phyloP scores from a whole-genome alignment of 2,329 filamentous ascomycete genomes.

The Dichotomopilus funicola region DNA sequence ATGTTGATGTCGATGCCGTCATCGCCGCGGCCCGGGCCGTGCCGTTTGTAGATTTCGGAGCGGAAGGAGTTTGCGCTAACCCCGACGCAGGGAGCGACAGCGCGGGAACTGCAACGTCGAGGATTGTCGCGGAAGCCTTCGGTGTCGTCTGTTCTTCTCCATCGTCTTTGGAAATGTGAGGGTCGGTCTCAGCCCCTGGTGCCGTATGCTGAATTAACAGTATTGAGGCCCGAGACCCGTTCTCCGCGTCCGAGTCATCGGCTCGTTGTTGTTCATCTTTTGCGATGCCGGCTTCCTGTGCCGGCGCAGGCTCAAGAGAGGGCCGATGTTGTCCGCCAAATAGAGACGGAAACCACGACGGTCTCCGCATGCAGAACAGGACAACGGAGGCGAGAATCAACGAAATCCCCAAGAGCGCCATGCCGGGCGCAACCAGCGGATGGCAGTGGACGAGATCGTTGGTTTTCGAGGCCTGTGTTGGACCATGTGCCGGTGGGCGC shows the following conservation, averaged over 20 bases:
- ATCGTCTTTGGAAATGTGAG: slow-evolving; percentile 22
- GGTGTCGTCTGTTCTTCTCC: slow-evolving; percentile 41
- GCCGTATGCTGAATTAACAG: slow-evolving; percentile 16
- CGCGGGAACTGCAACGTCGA: slow-evolving; percentile 34
- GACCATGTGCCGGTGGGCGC: slow-evolving; percentile 1
- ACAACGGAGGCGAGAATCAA: slow-evolving; percentile 56
- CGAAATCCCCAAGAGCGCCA: slow-evolving; percentile 55
- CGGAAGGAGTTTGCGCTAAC: not conserved
- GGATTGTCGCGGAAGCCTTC: slow-evolving; percentile 35
- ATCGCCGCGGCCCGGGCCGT: not conserved
- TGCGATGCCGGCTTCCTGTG: not conserved
- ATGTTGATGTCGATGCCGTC: not conserved
- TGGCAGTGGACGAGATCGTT: slow-evolving; percentile 16
- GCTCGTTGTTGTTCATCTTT: not conserved
- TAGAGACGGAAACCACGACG: slow-evolving; percentile 41
- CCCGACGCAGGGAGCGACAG: slow-evolving; percentile 37
- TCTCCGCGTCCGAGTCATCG: not conserved
- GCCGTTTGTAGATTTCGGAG: not conserved
- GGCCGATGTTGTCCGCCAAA: slow-evolving; percentile 24
- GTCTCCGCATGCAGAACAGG: slow-evolving; percentile 49
- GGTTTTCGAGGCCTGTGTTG: slow-evolving; percentile 8
- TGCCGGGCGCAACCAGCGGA: slow-evolving; percentile 26
- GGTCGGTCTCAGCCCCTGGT: slow-evolving; percentile 6
- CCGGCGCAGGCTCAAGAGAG: slow-evolving; percentile 10
- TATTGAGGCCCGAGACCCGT: slow-evolving; percentile 4